These are phyloP conservation scores for Periconia digitata DNA, from an alignment of 2,329 filamentous ascomycete genomes.

Conservation along the genomic window DNA sequence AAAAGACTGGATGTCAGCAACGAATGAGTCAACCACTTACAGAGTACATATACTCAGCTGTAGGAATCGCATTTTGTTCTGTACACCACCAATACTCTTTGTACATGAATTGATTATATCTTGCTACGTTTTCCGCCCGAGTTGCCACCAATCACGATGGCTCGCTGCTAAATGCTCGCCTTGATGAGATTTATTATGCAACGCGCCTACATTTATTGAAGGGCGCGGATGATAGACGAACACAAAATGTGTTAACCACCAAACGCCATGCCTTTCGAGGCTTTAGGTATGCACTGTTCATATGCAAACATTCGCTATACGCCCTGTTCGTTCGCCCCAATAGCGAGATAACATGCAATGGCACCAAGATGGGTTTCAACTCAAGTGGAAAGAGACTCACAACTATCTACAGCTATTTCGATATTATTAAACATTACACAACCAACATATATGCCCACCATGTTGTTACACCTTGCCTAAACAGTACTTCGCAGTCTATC, in stretches of 20 bases:
- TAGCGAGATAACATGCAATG: background rate
- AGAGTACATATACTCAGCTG: background rate
- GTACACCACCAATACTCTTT: too few relatives aligned
- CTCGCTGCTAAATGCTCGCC: background rate
- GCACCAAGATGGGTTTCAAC: too few relatives aligned
- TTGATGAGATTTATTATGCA: too few relatives aligned
- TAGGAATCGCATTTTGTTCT: too few relatives aligned
- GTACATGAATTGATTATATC: too few relatives aligned
- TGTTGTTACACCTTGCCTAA: background rate
- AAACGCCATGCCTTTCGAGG: background rate
- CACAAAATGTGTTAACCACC: background rate
- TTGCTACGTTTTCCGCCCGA: background rate
- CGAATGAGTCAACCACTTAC: background rate
- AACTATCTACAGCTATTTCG: too few relatives aligned
- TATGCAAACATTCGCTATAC: background rate
- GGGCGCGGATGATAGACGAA: background rate
- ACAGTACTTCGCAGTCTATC: background rate
- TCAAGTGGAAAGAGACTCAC: too few relatives aligned
- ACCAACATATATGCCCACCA: background rate
- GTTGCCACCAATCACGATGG: background rate
- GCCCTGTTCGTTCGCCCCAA: background rate
- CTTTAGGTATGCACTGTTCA: background rate
- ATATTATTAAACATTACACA: too few relatives aligned
- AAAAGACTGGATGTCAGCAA: background rate
- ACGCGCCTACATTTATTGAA: background rate